A percentile compares a stretch with the other conserved stretches of the same genome.
phyloP scores from a whole-genome alignment of 768 basidiomycete genomes.

The Boletus speciosus region DNA sequence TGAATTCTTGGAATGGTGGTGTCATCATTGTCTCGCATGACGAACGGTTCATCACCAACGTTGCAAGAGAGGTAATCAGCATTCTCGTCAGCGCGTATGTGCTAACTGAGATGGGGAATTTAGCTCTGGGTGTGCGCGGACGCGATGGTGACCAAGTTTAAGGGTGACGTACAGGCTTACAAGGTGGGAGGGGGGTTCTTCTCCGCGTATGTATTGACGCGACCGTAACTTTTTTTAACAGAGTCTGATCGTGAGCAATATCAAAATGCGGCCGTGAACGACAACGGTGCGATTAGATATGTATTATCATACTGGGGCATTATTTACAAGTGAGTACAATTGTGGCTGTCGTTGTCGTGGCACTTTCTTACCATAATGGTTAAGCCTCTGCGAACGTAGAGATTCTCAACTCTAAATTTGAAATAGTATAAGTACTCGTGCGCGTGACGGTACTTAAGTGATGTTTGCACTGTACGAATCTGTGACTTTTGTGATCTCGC shows the following conservation, averaged over 20 bases:
- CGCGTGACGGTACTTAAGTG: too few species aligned
- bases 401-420: too few species aligned
- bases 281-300: background rate
- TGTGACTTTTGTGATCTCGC: too few species aligned
- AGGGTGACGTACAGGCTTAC: conserved; percentile 87
- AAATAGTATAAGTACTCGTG: too few species aligned
- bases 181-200: conserved; percentile 48
- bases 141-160: conserved; percentile 76
- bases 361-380: too few species aligned
- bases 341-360: too few species aligned
- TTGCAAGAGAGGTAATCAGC: conserved; percentile 66
- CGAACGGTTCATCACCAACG: conserved; percentile 90
- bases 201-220: conserved; percentile 3
- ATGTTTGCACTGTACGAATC: too few species aligned
- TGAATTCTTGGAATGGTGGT: conserved; percentile 81
- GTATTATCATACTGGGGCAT: background rate
- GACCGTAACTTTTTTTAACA: conserved; percentile 21
- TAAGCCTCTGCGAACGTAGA: too few species aligned
- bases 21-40: conserved; percentile 95
- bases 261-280: conserved; percentile 52
- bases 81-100: background rate
- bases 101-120: conserved; percentile 6
- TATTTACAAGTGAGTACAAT: background rate
- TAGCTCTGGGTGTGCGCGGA: conserved; percentile 94
- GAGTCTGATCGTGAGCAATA: conserved; percentile 74